phyloP scores from a whole-genome alignment of 2,329 filamentous ascomycete genomes.

The Botrytis deweyae region DNA sequence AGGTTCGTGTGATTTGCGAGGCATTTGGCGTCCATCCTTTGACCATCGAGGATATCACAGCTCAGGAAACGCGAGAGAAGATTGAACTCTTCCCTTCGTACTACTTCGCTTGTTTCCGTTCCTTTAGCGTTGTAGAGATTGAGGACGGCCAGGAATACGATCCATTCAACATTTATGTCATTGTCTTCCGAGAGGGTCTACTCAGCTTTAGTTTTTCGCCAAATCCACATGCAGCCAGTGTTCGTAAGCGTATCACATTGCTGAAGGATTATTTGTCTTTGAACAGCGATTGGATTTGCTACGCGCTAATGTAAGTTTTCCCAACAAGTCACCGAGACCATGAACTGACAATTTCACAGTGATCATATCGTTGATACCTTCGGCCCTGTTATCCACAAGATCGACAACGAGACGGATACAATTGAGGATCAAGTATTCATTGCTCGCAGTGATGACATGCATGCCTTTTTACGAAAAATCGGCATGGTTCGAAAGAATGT shows the following conservation, averaged over 20 bases:
- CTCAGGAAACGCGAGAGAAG: constrained; percentile 94
- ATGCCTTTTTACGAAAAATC: constrained; percentile 81
- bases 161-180: constrained; percentile 93
- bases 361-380: constrained; percentile 98
- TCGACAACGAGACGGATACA: constrained; percentile 83
- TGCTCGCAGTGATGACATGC: constrained; percentile 85
- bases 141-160: constrained; percentile 81
- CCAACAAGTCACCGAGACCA: background rate
- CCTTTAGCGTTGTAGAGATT: constrained; percentile 78
- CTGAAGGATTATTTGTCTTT: constrained; percentile 93
- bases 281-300: constrained; percentile 98
- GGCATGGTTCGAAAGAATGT: constrained; percentile 91
- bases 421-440: constrained; percentile 97
- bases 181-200: constrained; percentile 94
- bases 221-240: constrained; percentile 83
- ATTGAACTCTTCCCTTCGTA: constrained; percentile 97
- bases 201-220: constrained; percentile 91
- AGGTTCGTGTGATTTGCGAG: constrained; percentile 83
- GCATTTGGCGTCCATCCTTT: constrained; percentile 94
- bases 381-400: constrained; percentile 80
- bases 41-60: constrained; percentile 94
- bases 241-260: constrained; percentile 86
- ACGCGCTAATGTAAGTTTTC: constrained; percentile 80
- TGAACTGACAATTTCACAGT: constrained; percentile 44
- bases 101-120: constrained; percentile 97